These are phyloP conservation scores for Fusarium sp. DNA, from an alignment of 2,329 filamentous ascomycete species.

Conservation along the genomic window DNA sequence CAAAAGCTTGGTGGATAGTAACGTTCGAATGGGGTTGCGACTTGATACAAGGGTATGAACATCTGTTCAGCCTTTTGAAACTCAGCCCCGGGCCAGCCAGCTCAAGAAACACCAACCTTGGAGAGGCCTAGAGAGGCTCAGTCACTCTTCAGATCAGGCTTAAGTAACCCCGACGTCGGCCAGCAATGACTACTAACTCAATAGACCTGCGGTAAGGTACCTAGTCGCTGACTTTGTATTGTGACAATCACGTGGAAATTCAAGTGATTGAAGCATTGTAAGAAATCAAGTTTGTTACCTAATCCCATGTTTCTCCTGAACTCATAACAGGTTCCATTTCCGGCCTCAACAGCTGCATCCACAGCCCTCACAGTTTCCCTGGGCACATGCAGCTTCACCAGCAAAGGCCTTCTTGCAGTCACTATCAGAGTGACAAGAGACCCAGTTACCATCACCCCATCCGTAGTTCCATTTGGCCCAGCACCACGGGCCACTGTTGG, in stretches of 20 bases:
- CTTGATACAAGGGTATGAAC: background rate
- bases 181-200: background rate
- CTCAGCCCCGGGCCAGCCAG: constrained; percentile 8
- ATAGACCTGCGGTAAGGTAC: background rate
- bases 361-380: background rate
- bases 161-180: background rate
- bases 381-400: background rate
- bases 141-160: background rate
- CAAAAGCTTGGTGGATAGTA: background rate
- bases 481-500: background rate
- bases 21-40: background rate
- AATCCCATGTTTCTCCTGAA: background rate
- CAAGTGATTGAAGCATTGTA: background rate
- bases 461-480: background rate
- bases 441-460: background rate
- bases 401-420: background rate
- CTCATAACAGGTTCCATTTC: background rate
- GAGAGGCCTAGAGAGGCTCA: background rate
- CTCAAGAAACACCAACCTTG: constrained; percentile 9
- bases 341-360: background rate
- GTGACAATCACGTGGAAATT: background rate
- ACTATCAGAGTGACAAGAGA: background rate
- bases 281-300: background rate
- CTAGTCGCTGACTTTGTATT: background rate
- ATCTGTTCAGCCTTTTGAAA: constrained; percentile 4